Evolutionary conservation across 2,329 filamentous ascomycete genomes (phyloP).

Genomic region (Colletotrichum lentis): DNA sequence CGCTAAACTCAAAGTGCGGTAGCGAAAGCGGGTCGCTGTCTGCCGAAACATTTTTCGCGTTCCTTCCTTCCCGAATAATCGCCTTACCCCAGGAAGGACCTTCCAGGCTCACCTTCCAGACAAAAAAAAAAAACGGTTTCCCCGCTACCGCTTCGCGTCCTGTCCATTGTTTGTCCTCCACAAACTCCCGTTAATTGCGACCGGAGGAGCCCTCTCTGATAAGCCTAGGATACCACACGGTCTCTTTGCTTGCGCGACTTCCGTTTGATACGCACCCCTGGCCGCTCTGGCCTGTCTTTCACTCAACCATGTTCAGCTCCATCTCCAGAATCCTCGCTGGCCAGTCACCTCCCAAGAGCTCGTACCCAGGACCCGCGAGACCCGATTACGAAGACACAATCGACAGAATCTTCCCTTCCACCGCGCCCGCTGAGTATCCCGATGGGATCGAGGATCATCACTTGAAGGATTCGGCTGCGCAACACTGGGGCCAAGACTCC

Average conservation of each 20-base stretch:
- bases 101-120: neutral
- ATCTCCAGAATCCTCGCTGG: constrained; percentile 24
- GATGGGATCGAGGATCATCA: constrained; percentile 16
- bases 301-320: constrained; percentile 30
- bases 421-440: constrained; percentile 22
- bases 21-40: neutral
- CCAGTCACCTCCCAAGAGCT: constrained; percentile 24
- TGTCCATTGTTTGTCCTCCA: neutral
- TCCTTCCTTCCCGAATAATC: neutral
- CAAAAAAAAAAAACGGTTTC: constrained; percentile 15
- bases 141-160: constrained; percentile 3
- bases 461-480: constrained; percentile 6
- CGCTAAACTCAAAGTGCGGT: neutral
- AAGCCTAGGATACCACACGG: too few relatives aligned
- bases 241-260: neutral
- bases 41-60: constrained; percentile 4
- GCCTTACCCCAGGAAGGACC: neutral
- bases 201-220: neutral
- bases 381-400: constrained; percentile 4
- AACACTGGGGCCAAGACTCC: neutral
- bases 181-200: neutral
- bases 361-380: constrained; percentile 30
- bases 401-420: constrained; percentile 8
- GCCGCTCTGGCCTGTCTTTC: neutral
- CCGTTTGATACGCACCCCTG: neutral